Evolutionary conservation across 2,329 filamentous ascomycete species (phyloP).

Genomic region (Cordyceps fumosorosea): DNA sequence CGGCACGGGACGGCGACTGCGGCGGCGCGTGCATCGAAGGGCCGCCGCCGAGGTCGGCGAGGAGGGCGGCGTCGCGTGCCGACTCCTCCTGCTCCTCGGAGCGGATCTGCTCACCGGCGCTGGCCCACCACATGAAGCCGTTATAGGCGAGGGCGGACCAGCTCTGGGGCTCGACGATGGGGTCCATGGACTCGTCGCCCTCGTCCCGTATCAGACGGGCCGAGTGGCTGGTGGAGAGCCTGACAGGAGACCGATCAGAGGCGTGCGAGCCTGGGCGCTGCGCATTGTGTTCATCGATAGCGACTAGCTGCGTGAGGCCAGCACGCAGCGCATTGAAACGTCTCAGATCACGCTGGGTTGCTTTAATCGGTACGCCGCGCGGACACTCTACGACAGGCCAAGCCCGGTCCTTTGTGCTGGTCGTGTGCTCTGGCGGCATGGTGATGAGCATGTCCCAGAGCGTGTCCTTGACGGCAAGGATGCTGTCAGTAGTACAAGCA

Average conservation of each 20-base stretch:
- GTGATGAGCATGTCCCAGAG: slow-evolving; percentile 88
- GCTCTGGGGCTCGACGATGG: slow-evolving; percentile 54
- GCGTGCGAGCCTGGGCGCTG: slow-evolving; percentile 23
- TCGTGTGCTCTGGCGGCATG: slow-evolving; percentile 58
- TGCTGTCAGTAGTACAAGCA: slow-evolving; percentile 92
- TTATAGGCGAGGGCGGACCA: slow-evolving; percentile 73
- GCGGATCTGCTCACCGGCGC: slow-evolving; percentile 64
- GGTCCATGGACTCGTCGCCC: slow-evolving; percentile 44
- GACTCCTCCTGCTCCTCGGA: slow-evolving; percentile 54
- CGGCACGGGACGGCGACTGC: slow-evolving; percentile 23
- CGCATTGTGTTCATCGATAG: slow-evolving; percentile 18
- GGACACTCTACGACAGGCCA: slow-evolving; percentile 73
- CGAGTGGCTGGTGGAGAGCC: slow-evolving; percentile 23
- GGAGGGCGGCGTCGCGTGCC: slow-evolving; percentile 47
- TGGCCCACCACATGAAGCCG: slow-evolving; percentile 88
- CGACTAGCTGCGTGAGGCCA: slow-evolving; percentile 48
- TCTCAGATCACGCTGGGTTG: slow-evolving; percentile 83
- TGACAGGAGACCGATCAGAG: slow-evolving; percentile 21
- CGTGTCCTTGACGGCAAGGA: slow-evolving; percentile 76
- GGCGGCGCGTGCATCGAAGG: slow-evolving; percentile 22
- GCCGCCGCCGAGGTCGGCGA: slow-evolving; percentile 42
- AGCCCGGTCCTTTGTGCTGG: slow-evolving; percentile 50
- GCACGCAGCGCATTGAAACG: slow-evolving; percentile 65
- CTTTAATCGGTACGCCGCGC: slow-evolving; percentile 61
- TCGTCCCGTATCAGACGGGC: slow-evolving; percentile 27